Percentiles rank a stretch among this genome's conserved stretches.
Evolutionary conservation across 2,329 filamentous ascomycete genomes (phyloP).

Genomic region (Aspergillus sp.): DNA sequence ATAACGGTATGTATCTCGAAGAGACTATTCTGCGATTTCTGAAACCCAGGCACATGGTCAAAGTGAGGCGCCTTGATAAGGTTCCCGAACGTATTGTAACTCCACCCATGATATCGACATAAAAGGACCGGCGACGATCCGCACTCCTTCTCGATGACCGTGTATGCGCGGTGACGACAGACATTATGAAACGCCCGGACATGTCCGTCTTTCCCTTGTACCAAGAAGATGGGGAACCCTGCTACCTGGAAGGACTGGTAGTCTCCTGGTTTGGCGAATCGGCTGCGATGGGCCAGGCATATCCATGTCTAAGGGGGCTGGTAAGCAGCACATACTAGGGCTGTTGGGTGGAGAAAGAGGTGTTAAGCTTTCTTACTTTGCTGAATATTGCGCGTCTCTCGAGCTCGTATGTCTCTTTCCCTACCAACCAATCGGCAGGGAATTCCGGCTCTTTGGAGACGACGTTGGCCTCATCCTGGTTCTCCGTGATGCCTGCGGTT

Average conservation of each 20-base stretch:
- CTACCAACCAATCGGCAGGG: conserved; percentile 40
- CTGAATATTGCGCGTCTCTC: conserved; percentile 52
- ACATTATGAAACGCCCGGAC: conserved; percentile 64
- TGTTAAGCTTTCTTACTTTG: conserved; percentile 33
- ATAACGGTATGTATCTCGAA: conserved; percentile 38
- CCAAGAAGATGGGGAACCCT: conserved; percentile 58
- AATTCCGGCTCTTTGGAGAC: conserved; percentile 44
- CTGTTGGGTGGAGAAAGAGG: no score
- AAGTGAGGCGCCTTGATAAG: conserved; percentile 62
- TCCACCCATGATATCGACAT: conserved; percentile 65
- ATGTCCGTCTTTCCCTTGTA: conserved; percentile 50
- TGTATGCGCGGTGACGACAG: conserved; percentile 62
- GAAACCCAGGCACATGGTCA: conserved; percentile 56
- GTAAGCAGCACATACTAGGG: background rate
- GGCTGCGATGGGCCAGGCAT: conserved; percentile 39
- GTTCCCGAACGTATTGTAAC: conserved; percentile 57
- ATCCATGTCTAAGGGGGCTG: conserved; percentile 31
- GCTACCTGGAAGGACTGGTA: conserved; percentile 58
- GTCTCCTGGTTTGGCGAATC: conserved; percentile 55
- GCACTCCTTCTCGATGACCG: conserved; percentile 53
- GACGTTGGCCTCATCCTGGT: background rate
- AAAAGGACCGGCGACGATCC: conserved; percentile 55
- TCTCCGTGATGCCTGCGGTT: background rate
- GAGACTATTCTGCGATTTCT: conserved; percentile 56
- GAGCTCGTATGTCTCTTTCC: conserved; percentile 46